Evolutionary conservation across 805 yeast species (phyloP).

Genomic region (Clavispora fructus): DNA sequence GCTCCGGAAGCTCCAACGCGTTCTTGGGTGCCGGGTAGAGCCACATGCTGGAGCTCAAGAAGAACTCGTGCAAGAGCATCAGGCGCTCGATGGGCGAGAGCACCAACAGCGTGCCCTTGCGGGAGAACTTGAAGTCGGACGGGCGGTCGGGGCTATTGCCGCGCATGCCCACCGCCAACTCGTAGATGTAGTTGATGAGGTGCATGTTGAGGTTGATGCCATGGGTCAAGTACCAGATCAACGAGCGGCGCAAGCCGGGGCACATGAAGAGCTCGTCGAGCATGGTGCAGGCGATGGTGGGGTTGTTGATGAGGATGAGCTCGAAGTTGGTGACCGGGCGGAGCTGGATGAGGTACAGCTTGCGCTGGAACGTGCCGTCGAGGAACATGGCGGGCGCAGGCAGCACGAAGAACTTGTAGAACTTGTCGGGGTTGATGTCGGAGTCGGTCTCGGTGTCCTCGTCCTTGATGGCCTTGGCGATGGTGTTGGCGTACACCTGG

Average conservation of each 20-base stretch:
- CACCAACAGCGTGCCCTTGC: constrained; percentile 46
- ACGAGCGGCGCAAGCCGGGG: constrained; percentile 53
- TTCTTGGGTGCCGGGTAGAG: constrained; percentile 8
- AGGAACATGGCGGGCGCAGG: constrained; percentile 24
- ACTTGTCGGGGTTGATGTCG: constrained; percentile 43
- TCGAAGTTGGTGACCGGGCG: constrained; percentile 42
- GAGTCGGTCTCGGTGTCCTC: constrained; percentile 14
- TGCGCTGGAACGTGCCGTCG: constrained; percentile 19
- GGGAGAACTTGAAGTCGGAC: constrained; percentile 41
- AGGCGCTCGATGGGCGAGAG: constrained; percentile 56
- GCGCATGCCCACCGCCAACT: constrained; percentile 51
- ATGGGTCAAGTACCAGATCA: constrained; percentile 67
- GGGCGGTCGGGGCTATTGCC: constrained; percentile 32
- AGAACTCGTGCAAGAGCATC: constrained; percentile 67
- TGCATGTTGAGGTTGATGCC: constrained; percentile 47
- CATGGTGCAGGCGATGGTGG: constrained; percentile 47
- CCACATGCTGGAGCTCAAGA: constrained; percentile 43
- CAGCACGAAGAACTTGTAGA: constrained; percentile 43
- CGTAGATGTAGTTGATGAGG: constrained; percentile 59
- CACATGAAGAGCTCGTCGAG: constrained; percentile 72
- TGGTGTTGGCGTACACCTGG: constrained; percentile 40
- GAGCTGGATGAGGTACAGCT: constrained; percentile 26
- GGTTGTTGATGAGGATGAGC: constrained; percentile 46
- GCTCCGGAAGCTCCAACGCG: constrained; percentile 4
- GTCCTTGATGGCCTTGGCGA: constrained; percentile 42